A percentile compares a stretch with the other conserved stretches of the same genome.
These are phyloP conservation scores for Aspergillus udagawae DNA, from an alignment of 2,329 filamentous ascomycete species.

Conservation along the genomic window DNA sequence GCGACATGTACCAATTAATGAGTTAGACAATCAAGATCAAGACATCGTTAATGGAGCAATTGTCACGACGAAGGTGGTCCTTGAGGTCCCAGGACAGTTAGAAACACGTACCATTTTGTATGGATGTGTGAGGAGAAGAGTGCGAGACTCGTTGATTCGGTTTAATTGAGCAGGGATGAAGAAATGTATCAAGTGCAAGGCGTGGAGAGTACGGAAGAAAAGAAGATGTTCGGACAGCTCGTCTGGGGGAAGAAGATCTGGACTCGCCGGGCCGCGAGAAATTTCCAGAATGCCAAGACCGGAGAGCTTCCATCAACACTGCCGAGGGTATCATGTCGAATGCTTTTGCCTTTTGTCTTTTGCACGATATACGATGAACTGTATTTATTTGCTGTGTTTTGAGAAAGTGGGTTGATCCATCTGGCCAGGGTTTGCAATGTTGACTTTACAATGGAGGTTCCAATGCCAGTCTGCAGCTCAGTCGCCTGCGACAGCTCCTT, in stretches of 20 bases:
- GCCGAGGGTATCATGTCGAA: constrained; percentile 26
- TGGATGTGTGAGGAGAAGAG: constrained; percentile 1
- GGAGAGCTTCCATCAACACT: constrained; percentile 21
- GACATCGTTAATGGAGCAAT: not conserved
- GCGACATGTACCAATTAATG: not conserved
- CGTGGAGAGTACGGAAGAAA: constrained; percentile 28
- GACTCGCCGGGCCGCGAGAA: constrained; percentile 31
- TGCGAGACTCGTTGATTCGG: constrained; percentile 10
- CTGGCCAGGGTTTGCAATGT: not conserved
- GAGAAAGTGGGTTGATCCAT: not conserved
- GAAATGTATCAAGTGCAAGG: constrained; percentile 14
- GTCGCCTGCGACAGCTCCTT: constrained; percentile 6
- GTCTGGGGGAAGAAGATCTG: constrained; percentile 33
- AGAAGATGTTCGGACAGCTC: constrained; percentile 21
- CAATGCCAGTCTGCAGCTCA: constrained; percentile 1
- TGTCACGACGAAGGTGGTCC: constrained; percentile 5
- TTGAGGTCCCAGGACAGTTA: not conserved
- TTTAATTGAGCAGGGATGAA: constrained; percentile 1
- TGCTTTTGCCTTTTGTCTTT: not conserved
- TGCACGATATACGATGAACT: not conserved
- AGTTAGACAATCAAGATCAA: not conserved
- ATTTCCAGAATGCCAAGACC: constrained; percentile 45
- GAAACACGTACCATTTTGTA: constrained; percentile 23
- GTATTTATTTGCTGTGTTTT: not conserved
- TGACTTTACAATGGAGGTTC: not conserved